Percentiles rank a stretch among this genome's conserved stretches.
These are phyloP conservation scores for Dacryopinax primogenitus DNA, from an alignment of 768 basidiomycete species.

Conservation along the genomic window DNA sequence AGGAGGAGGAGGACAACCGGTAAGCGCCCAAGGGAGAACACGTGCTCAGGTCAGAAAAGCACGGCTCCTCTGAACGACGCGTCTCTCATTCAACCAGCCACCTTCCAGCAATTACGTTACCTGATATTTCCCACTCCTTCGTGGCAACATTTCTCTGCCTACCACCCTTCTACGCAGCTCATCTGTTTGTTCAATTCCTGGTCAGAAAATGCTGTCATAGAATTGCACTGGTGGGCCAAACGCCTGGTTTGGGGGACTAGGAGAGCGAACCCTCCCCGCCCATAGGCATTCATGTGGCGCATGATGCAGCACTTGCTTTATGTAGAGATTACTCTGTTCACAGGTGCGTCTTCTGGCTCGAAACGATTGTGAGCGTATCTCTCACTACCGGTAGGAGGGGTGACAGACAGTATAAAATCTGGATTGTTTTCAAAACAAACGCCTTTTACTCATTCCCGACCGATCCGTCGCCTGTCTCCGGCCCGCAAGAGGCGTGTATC, in stretches of 20 bases:
- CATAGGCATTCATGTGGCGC: neutral
- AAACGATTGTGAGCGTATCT: neutral
- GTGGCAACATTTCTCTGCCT: no score
- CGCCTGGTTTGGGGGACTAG: neutral
- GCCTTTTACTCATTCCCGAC: neutral
- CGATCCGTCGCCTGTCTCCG: neutral
- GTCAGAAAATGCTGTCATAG: no score
- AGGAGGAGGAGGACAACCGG: no score
- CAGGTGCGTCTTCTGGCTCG: neutral
- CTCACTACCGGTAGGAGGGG: neutral
- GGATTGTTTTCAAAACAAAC: constrained; percentile 8
- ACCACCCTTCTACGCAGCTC: no score
- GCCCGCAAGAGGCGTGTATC: neutral
- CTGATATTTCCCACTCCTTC: no score
- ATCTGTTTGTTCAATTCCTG: no score
- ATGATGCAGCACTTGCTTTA: neutral
- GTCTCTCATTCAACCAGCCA: no score
- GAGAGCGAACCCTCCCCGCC: neutral
- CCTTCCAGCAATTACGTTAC: no score
- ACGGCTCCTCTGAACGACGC: no score
- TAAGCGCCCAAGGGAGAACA: no score
- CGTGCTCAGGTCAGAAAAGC: no score
- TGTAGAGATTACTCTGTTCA: constrained; percentile 1
- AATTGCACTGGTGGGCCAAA: neutral
- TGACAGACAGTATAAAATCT: neutral